Evolutionary conservation across 1,284 basidiomycete genomes (phyloP).

Genomic region (Pseudomicrostroma phylloplanum): DNA sequence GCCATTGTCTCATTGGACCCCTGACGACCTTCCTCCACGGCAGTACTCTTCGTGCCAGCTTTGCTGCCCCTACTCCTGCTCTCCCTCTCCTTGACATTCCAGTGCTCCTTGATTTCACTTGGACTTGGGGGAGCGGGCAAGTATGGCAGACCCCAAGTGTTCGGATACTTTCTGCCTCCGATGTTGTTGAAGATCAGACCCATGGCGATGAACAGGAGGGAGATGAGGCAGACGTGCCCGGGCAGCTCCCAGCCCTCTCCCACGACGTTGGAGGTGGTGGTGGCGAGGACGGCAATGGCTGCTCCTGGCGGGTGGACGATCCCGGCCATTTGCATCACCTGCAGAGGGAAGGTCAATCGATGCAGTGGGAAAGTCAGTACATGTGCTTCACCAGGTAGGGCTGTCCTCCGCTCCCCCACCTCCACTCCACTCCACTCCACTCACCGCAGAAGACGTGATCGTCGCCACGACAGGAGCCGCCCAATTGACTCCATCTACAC

Average conservation of each 20-base stretch:
- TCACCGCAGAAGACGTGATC: too few species aligned
- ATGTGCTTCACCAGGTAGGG: too few species aligned
- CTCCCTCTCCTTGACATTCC: background rate
- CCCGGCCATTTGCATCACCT: background rate
- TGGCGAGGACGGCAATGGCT: background rate
- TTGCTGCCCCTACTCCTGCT: too few species aligned
- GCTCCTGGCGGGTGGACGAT: conserved; percentile 3
- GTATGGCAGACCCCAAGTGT: background rate
- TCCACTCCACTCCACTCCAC: too few species aligned
- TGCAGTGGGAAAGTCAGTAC: too few species aligned
- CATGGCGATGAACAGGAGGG: conserved; percentile 1
- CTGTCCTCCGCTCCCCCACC: too few species aligned
- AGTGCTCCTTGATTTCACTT: background rate
- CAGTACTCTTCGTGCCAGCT: too few species aligned
- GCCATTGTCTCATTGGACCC: too few species aligned
- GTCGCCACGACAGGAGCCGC: background rate
- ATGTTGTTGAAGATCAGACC: conserved; percentile 2
- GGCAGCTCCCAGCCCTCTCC: background rate
- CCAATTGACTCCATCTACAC: conserved; percentile 1
- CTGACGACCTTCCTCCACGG: too few species aligned
- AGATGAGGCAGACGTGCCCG: background rate
- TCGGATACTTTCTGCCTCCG: background rate
- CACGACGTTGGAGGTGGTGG: background rate
- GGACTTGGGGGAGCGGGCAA: background rate
- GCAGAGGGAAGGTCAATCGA: background rate